These are phyloP conservation scores for Petunia hybrid DNA, from an alignment of 305 asterid genomes.

Conservation along the genomic window DNA sequence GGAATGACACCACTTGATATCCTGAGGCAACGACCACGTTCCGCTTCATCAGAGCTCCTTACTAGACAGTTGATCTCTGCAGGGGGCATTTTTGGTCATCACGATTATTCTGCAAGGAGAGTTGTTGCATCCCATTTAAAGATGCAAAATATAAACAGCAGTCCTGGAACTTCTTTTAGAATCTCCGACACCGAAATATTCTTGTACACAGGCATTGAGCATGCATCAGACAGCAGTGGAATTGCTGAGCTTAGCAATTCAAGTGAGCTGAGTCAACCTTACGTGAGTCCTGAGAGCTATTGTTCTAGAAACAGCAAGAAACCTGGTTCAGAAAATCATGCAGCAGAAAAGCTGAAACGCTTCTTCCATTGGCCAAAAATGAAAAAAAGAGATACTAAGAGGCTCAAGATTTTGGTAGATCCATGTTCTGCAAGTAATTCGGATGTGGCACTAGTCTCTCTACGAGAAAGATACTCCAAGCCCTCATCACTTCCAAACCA, in stretches of 20 bases:
- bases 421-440: slow-evolving; percentile 35
- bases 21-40: slow-evolving; percentile 64
- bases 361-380: slow-evolving; percentile 78
- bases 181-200: slow-evolving; percentile 79
- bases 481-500: slow-evolving; percentile 57
- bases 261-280: slow-evolving; percentile 46
- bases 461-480: slow-evolving; percentile 69
- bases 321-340: slow-evolving; percentile 39
- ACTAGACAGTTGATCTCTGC: slow-evolving; percentile 74
- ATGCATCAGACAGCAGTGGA: slow-evolving; percentile 48
- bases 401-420: slow-evolving; percentile 40
- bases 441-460: slow-evolving; percentile 60
- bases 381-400: slow-evolving; percentile 47
- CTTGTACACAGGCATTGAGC: slow-evolving; percentile 67
- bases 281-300: slow-evolving; percentile 29
- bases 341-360: slow-evolving; percentile 63
- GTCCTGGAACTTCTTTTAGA: slow-evolving; percentile 90
- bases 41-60: slow-evolving; percentile 70
- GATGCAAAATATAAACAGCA: slow-evolving; percentile 67
- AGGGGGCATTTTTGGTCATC: slow-evolving; percentile 73
- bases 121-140: slow-evolving; percentile 72
- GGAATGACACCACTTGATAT: slow-evolving; percentile 85
- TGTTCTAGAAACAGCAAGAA: slow-evolving; percentile 41
- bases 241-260: slow-evolving; percentile 40
- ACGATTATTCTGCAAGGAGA: slow-evolving; percentile 67